These are phyloP conservation scores for Suillus lakei DNA, from an alignment of 768 basidiomycete genomes.

Conservation along the genomic window DNA sequence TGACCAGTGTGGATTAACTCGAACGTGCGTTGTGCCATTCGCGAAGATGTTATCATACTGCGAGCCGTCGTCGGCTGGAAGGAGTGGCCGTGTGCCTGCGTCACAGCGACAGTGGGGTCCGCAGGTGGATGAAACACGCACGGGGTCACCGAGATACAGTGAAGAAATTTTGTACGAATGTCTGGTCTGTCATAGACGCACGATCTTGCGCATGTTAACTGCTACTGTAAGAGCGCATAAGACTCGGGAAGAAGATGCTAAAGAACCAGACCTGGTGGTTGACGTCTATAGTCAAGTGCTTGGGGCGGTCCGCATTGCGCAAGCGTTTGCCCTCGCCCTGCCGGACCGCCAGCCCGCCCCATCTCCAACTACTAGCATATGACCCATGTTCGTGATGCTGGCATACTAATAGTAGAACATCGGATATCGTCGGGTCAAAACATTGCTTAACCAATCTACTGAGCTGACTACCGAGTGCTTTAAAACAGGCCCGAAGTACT, in stretches of 20 bases:
- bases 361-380: background rate
- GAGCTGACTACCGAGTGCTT: background rate
- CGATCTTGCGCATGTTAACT: background rate
- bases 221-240: background rate
- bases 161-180: background rate
- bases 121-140: too few relatives aligned
- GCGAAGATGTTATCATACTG: background rate
- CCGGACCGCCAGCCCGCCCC: background rate
- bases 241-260: background rate
- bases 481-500: background rate
- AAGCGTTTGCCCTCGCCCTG: background rate
- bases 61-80: background rate
- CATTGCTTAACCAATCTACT: background rate
- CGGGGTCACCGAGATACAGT: background rate
- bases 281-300: too few relatives aligned
- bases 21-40: background rate
- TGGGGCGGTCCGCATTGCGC: background rate
- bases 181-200: background rate
- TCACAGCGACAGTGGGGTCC: too few relatives aligned
- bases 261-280: too few relatives aligned
- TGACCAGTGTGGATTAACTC: background rate
- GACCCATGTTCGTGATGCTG: background rate
- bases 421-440: slow-evolving; percentile 8
- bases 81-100: background rate
- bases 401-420: background rate